These are phyloP conservation scores for Luvunga scandens DNA, from an alignment of 345 rosid genomes.

Conservation along the genomic window DNA sequence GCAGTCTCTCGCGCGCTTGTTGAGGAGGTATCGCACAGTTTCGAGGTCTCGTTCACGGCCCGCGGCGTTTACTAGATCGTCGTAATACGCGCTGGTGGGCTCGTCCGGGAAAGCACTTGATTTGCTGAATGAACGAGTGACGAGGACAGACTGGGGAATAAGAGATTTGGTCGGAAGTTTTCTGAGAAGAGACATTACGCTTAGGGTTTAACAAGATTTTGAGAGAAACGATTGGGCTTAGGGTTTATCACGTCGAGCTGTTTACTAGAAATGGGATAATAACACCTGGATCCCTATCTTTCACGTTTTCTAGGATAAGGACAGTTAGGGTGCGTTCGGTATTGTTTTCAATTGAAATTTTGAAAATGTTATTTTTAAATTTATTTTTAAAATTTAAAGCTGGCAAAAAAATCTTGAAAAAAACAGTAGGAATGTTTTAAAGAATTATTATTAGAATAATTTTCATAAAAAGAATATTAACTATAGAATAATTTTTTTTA, in stretches of 20 bases:
- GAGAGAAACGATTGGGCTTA: neutral
- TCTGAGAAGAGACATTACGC: neutral
- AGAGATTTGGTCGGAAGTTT: conserved; percentile 12
- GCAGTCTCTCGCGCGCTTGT: conserved; percentile 49
- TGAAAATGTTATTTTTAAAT: too few species aligned
- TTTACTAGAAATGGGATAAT: neutral
- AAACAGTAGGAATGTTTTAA: too few species aligned
- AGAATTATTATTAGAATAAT: too few species aligned
- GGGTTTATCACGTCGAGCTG: neutral
- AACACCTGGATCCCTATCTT: neutral
- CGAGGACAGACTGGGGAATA: conserved; percentile 13
- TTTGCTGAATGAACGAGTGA: conserved; percentile 24
- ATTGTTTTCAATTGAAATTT: too few species aligned
- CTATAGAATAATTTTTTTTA: too few species aligned
- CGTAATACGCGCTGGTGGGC: conserved; percentile 56
- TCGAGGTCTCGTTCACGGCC: conserved; percentile 51
- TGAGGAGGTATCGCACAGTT: conserved; percentile 50
- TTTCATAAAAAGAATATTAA: too few species aligned
- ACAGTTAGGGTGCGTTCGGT: too few species aligned
- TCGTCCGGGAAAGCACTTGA: conserved; percentile 26
- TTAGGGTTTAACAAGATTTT: conserved; percentile 5
- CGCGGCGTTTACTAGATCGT: conserved; percentile 47
- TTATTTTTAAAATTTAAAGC: too few species aligned
- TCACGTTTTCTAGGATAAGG: neutral
- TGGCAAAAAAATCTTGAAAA: too few species aligned